Conservation (phyloP, 1,284 basidiomycete species). For the Waitea zeae region DNA sequence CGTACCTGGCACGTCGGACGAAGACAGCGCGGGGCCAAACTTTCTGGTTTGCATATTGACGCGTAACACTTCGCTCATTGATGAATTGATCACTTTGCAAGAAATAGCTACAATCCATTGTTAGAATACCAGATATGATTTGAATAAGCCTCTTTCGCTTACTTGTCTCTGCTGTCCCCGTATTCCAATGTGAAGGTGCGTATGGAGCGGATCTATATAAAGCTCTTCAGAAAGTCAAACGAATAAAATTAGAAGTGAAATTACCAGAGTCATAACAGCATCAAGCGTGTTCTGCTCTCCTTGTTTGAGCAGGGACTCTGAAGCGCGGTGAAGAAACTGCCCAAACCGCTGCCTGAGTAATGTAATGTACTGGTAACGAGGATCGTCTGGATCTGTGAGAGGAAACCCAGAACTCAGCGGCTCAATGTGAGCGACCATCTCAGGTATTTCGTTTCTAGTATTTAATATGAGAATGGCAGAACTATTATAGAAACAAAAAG, state of each 20-base stretch:
- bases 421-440: constrained; percentile 48
- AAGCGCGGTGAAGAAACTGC: constrained; percentile 54
- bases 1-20: constrained; percentile 44
- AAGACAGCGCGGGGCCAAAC: constrained; percentile 54
- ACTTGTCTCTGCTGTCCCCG: constrained; percentile 52
- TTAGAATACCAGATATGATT: constrained; percentile 2
- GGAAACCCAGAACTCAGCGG: constrained; percentile 51
- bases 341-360: constrained; percentile 51
- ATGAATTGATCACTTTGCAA: constrained; percentile 41
- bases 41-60: constrained; percentile 51
- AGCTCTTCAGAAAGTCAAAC: neutral
- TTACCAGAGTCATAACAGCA: constrained; percentile 52
- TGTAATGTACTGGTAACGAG: constrained; percentile 47
- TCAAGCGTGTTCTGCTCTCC: constrained; percentile 84
- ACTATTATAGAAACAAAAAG: neutral
- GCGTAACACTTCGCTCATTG: constrained; percentile 43
- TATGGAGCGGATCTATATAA: constrained; percentile 36
- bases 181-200: constrained; percentile 54
- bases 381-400: constrained; percentile 50
- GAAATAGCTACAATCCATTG: constrained; percentile 45
- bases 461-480: constrained; percentile 4
- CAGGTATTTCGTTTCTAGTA: constrained; percentile 43
- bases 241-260: constrained; percentile 9
- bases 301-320: constrained; percentile 44
- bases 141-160: constrained; percentile 5